These are phyloP conservation scores for Barnettozyma californica DNA, from an alignment of 805 yeast genomes.

Conservation along the genomic window DNA sequence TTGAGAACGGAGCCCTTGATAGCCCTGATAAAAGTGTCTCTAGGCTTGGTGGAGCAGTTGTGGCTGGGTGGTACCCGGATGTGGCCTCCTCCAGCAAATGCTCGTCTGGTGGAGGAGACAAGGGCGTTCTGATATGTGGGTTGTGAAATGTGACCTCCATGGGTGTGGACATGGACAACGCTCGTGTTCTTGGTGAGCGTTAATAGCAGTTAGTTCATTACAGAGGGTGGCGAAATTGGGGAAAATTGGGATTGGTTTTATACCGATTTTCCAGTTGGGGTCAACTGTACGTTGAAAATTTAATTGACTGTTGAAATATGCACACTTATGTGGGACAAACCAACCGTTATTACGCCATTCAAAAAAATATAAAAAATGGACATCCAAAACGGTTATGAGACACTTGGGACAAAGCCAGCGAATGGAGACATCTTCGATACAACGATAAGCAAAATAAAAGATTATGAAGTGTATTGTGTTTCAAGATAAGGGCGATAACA, in stretches of 20 bases:
- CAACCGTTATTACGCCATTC: background rate
- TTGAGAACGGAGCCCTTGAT: conserved; percentile 23
- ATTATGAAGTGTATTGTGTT: too few relatives aligned
- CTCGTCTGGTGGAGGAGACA: conserved; percentile 16
- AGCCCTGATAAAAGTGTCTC: conserved; percentile 20
- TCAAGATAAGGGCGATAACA: too few relatives aligned
- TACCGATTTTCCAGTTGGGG: background rate
- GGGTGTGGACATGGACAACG: background rate
- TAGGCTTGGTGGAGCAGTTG: conserved; percentile 16
- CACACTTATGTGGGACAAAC: background rate
- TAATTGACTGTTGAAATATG: background rate
- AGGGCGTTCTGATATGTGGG: conserved; percentile 10
- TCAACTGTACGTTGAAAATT: background rate
- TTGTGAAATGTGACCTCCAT: conserved; percentile 4
- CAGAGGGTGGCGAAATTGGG: background rate
- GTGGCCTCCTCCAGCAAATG: background rate
- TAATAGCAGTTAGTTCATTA: background rate
- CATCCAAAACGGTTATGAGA: background rate
- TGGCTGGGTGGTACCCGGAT: background rate
- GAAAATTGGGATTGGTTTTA: background rate
- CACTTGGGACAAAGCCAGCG: background rate
- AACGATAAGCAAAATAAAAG: background rate
- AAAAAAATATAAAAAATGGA: background rate
- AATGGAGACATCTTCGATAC: background rate
- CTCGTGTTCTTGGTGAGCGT: background rate